Evolutionary conservation across 768 basidiomycete genomes (phyloP).

Genomic region (Fomitopsis pulvina): DNA sequence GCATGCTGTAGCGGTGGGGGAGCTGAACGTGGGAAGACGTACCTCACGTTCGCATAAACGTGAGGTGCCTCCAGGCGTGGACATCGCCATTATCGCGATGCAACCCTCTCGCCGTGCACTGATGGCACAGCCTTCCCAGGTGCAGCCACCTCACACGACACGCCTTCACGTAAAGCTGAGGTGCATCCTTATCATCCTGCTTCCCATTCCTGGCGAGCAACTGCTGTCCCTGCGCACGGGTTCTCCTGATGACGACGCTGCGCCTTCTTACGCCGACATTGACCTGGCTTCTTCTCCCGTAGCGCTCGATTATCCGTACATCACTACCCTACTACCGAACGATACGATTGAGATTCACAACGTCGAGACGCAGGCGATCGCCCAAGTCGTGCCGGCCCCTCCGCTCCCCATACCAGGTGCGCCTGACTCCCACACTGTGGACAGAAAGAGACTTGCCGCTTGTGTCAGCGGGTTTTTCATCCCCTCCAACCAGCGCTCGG

Average conservation of each 20-base stretch:
- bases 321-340: conserved; percentile 74
- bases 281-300: neutral
- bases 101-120: too few species aligned
- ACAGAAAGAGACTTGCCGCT: conserved; percentile 23
- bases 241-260: neutral
- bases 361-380: conserved; percentile 63
- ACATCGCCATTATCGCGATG: too few species aligned
- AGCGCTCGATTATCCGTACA: conserved; percentile 81
- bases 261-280: neutral
- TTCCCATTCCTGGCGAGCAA: neutral
- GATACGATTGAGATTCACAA: conserved; percentile 77
- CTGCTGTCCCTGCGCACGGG: neutral
- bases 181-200: neutral
- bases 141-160: conserved; percentile 2
- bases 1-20: neutral
- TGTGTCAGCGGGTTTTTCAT: conserved; percentile 33
- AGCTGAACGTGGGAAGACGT: neutral
- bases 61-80: neutral
- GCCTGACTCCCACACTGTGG: conserved; percentile 21
- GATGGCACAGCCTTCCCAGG: too few species aligned
- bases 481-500: conserved; percentile 33
- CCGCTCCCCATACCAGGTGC: conserved; percentile 17
- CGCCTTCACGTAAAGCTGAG: neutral
- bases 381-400: conserved; percentile 60
- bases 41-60: neutral